phyloP scores from a whole-genome alignment of 108 stramenopile species.

The Nitzschia putrida region DNA sequence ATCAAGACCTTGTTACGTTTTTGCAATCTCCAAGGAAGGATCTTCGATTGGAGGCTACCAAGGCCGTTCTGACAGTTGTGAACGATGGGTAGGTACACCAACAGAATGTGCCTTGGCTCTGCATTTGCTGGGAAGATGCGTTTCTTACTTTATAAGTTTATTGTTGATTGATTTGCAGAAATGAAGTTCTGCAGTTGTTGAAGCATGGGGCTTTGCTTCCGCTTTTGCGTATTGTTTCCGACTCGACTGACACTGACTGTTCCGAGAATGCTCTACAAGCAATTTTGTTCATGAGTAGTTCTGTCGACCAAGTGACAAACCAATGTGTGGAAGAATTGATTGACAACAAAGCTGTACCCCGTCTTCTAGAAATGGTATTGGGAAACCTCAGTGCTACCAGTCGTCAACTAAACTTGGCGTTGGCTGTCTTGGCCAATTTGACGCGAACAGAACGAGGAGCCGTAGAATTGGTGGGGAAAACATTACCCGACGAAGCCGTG shows the following conservation, averaged over 20 bases:
- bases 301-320: constrained; percentile 31
- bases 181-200: constrained; percentile 28
- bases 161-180: neutral
- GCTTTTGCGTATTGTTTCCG: constrained; percentile 28
- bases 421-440: constrained; percentile 78
- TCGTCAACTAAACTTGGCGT: constrained; percentile 57
- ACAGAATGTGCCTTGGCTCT: too few relatives aligned
- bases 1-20: constrained; percentile 45
- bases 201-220: constrained; percentile 38
- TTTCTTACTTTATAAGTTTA: too few relatives aligned
- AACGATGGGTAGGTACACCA: constrained; percentile 22
- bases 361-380: constrained; percentile 71
- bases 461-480: constrained; percentile 67
- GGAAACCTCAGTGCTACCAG: neutral
- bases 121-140: too few relatives aligned
- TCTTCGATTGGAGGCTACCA: constrained; percentile 44
- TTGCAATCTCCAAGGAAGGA: constrained; percentile 43
- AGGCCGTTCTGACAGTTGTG: constrained; percentile 43
- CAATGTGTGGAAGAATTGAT: constrained; percentile 60
- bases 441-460: constrained; percentile 75
- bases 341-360: constrained; percentile 45
- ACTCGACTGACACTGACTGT: neutral
- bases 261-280: constrained; percentile 33
- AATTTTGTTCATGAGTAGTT: constrained; percentile 35
- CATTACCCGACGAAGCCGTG: constrained; percentile 75